Conservation (phyloP, 1,284 basidiomycete species). For the Apiotrichum akiyoshidainum region DNA sequence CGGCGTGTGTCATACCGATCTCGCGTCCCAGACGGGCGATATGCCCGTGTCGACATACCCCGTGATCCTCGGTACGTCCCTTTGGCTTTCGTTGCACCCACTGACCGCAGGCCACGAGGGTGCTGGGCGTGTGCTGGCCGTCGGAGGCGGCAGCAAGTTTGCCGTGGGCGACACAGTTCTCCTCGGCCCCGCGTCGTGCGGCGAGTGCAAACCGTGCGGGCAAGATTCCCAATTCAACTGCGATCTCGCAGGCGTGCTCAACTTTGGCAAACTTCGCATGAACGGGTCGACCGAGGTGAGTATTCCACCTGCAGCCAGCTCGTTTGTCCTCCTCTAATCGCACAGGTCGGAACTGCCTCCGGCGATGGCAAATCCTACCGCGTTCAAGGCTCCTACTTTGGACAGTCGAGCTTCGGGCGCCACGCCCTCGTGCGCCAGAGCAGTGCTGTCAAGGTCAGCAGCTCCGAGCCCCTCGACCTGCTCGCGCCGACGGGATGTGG, state of each 20-base stretch:
- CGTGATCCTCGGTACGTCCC: background rate
- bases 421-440: background rate
- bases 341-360: no score
- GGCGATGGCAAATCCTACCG: no score
- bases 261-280: no score
- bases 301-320: no score
- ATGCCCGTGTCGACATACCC: background rate
- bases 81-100: no score
- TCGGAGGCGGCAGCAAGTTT: background rate
- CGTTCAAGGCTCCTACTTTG: constrained; percentile 1
- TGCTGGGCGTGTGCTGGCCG: background rate
- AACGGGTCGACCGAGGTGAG: no score
- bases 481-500: constrained; percentile 4
- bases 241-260: no score
- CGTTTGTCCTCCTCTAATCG: no score
- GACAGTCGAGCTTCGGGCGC: constrained; percentile 1
- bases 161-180: no score
- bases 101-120: constrained; percentile 4
- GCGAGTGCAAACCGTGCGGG: no score
- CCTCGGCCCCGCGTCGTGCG: no score
- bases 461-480: background rate
- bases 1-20: constrained; percentile 2
- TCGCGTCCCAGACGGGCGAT: background rate
- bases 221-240: no score
- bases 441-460: background rate